A percentile compares a stretch with the other conserved stretches of the same genome.
These are phyloP conservation scores for Trypanosoma cruzi DNA, from an alignment of 208 protist species.

Conservation along the genomic window DNA sequence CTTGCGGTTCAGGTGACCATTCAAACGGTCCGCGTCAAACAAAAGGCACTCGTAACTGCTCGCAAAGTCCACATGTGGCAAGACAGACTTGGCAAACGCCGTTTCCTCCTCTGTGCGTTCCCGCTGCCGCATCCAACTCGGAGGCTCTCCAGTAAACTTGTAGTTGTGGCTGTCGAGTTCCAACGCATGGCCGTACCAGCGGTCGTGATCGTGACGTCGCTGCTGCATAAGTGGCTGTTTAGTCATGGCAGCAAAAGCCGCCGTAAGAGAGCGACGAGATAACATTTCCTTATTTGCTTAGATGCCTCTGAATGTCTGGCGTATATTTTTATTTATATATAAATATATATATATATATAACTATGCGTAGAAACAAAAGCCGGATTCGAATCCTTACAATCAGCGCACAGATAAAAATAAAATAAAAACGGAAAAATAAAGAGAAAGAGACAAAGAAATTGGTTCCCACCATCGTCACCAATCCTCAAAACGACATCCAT, in stretches of 20 bases:
- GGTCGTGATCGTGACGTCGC: constrained; percentile 77
- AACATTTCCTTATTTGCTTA: constrained; percentile 37
- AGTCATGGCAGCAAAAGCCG: constrained; percentile 28
- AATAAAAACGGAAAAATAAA: too few species aligned
- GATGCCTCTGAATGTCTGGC: neutral
- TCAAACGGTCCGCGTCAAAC: constrained; percentile 85
- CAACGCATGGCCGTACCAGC: constrained; percentile 87
- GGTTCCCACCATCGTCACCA: too few species aligned
- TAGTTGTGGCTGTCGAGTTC: constrained; percentile 88
- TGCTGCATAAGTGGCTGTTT: constrained; percentile 44
- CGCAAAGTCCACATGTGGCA: constrained; percentile 85
- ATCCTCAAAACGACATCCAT: too few species aligned
- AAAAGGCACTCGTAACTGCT: constrained; percentile 83
- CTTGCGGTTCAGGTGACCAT: constrained; percentile 79
- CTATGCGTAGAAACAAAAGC: neutral
- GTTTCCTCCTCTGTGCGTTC: constrained; percentile 85
- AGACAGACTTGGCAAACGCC: constrained; percentile 66
- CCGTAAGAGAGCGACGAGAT: constrained; percentile 52
- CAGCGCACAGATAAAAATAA: too few species aligned
- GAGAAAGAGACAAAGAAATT: too few species aligned
- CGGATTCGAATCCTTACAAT: neutral
- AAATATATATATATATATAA: constrained; percentile 5
- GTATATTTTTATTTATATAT: constrained; percentile 18
- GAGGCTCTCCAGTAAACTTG: constrained; percentile 82
- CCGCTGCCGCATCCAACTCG: constrained; percentile 70